Conservation (phyloP, 2,329 filamentous ascomycete species). For the Ophiostoma perfectum region DNA sequence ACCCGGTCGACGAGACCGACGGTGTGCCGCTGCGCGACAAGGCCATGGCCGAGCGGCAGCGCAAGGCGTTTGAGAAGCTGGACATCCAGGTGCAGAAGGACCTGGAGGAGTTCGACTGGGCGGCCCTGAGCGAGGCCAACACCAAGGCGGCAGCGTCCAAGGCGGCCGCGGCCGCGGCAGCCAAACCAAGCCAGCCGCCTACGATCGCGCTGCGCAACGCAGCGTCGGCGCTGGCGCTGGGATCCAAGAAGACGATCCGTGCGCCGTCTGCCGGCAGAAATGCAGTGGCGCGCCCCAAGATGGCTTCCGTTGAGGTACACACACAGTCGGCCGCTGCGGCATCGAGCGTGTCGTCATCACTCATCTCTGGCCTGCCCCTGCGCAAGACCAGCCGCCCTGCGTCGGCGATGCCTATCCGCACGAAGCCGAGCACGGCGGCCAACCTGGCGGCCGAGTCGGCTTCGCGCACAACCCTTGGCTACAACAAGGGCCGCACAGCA, state of each 20-base stretch:
- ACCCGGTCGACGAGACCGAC: slow-evolving; percentile 57
- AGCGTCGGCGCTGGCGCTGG: slow-evolving; percentile 47
- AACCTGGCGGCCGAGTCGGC: slow-evolving; percentile 51
- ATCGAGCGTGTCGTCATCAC: slow-evolving; percentile 25
- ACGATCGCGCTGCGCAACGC: slow-evolving; percentile 53
- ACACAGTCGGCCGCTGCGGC: neutral
- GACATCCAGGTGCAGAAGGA: slow-evolving; percentile 64
- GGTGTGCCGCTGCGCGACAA: slow-evolving; percentile 59
- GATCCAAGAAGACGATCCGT: slow-evolving; percentile 20
- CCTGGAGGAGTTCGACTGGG: slow-evolving; percentile 58
- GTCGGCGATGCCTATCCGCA: slow-evolving; percentile 19
- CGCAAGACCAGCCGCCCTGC: slow-evolving; percentile 17
- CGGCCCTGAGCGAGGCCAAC: slow-evolving; percentile 34
- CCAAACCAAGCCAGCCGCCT: slow-evolving; percentile 34
- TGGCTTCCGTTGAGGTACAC: slow-evolving; percentile 3
- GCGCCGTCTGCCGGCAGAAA: slow-evolving; percentile 5
- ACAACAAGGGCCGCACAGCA: slow-evolving; percentile 66
- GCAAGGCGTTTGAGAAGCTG: slow-evolving; percentile 48
- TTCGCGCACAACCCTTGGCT: slow-evolving; percentile 78
- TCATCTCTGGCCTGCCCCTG: slow-evolving; percentile 22
- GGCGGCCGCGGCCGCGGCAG: slow-evolving; percentile 20
- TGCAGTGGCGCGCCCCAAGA: slow-evolving; percentile 17
- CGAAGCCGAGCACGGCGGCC: slow-evolving; percentile 16
- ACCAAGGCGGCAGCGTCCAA: neutral
- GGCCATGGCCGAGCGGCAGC: slow-evolving; percentile 51